Conservation (phyloP, 768 basidiomycete species). For the Chiua virens region DNA sequence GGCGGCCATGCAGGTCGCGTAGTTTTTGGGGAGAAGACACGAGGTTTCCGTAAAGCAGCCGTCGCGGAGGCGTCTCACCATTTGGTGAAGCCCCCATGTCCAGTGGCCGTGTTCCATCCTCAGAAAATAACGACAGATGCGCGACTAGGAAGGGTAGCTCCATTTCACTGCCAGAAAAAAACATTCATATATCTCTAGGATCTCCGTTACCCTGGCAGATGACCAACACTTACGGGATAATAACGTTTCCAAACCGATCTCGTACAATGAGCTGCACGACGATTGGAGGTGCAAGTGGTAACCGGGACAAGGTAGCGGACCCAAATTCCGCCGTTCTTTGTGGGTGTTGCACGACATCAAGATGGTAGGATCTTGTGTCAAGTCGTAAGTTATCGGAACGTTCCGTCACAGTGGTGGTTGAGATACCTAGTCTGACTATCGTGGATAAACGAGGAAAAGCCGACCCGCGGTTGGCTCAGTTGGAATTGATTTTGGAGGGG, state of each 20-base stretch:
- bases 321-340: constrained; percentile 82
- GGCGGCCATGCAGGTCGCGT: constrained; percentile 76
- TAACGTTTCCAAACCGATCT: constrained; percentile 66
- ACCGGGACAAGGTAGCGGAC: constrained; percentile 65
- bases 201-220: constrained; percentile 15
- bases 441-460: constrained; percentile 57
- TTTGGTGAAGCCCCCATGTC: constrained; percentile 61
- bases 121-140: constrained; percentile 73
- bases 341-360: constrained; percentile 87
- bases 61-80: constrained; percentile 45
- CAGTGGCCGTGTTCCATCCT: constrained; percentile 60
- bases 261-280: constrained; percentile 77
- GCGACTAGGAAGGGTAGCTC: constrained; percentile 89
- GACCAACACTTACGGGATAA: constrained; percentile 69
- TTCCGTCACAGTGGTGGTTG: constrained; percentile 9
- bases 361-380: constrained; percentile 61
- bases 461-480: constrained; percentile 51
- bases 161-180: constrained; percentile 56
- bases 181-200: constrained; percentile 21
- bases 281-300: constrained; percentile 82
- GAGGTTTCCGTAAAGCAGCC: constrained; percentile 80
- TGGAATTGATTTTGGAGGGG: constrained; percentile 36
- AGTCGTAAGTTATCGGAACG: constrained; percentile 18
- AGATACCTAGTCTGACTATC: constrained; percentile 55
- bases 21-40: constrained; percentile 81